Percentiles rank a stretch among this genome's conserved stretches.
These are phyloP conservation scores for Syzygium jambos DNA, from an alignment of 345 rosid species.

Conservation along the genomic window DNA sequence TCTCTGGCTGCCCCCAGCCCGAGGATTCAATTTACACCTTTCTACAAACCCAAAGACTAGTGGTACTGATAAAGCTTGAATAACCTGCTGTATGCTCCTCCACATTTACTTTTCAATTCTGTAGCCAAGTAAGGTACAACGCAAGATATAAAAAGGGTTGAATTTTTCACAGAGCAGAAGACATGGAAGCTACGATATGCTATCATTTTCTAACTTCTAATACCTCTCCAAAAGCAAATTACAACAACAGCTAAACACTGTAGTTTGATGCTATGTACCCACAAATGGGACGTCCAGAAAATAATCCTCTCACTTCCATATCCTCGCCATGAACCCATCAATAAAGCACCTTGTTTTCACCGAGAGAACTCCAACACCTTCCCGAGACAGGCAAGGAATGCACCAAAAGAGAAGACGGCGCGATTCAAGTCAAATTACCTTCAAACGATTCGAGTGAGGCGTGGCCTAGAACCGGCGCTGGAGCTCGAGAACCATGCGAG, in stretches of 20 bases:
- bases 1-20: not conserved
- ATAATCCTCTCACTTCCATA: not conserved
- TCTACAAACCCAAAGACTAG: not conserved
- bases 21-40: not conserved
- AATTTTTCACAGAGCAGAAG: not conserved
- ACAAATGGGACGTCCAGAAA: not conserved
- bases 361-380: not conserved
- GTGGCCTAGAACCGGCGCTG: conserved; percentile 85
- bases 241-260: not conserved
- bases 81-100: not conserved
- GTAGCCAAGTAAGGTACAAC: not conserved
- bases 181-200: not conserved
- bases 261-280: not conserved
- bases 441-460: conserved; percentile 37
- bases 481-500: conserved; percentile 89
- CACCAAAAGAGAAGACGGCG: not conserved
- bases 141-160: not conserved
- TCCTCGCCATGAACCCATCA: not conserved
- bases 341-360: not conserved
- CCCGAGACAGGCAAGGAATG: not conserved
- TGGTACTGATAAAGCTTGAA: not conserved
- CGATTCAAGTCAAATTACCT: conserved; percentile 16
- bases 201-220: not conserved
- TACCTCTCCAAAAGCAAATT: not conserved
- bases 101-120: not conserved